Percentiles rank a stretch among this genome's conserved stretches.
Conservation (phyloP, 2,329 filamentous ascomycete genomes). For the Curvularia sp. region DNA sequence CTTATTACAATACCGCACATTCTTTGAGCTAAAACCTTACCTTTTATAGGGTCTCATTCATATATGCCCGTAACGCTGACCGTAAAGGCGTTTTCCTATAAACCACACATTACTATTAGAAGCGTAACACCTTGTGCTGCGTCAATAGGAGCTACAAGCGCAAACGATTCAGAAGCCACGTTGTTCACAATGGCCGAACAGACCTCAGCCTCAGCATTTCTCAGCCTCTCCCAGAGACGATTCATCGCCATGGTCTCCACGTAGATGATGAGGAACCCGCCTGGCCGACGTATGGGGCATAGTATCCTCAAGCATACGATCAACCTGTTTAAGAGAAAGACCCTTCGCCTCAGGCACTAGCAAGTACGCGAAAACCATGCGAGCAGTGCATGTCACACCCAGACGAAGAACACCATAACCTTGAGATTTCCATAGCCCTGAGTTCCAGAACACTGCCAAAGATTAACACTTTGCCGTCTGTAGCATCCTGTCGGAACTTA, state of each 20-base stretch:
- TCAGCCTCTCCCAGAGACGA: conserved; percentile 5
- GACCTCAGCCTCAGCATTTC: not conserved
- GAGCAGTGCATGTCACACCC: conserved; percentile 60
- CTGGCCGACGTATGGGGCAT: conserved; percentile 74
- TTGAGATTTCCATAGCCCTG: conserved; percentile 71
- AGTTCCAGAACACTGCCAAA: conserved; percentile 75
- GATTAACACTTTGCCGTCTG: not conserved
- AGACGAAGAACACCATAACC: conserved; percentile 62
- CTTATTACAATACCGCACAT: not conserved
- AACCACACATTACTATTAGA: not conserved
- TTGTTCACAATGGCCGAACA: conserved; percentile 1
- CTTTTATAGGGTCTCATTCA: no score
- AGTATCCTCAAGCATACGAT: conserved; percentile 85
- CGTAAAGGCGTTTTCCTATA: not conserved
- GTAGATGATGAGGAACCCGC: conserved; percentile 67
- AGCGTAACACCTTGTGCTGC: not conserved
- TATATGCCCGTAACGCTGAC: not conserved
- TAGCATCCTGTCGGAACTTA: not conserved
- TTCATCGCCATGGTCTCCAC: conserved; percentile 6
- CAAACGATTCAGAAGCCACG: not conserved
- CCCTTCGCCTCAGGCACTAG: conserved; percentile 82
- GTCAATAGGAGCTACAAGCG: not conserved
- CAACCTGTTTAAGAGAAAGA: conserved; percentile 77
- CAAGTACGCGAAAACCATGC: conserved; percentile 71
- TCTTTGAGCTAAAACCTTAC: not conserved